A percentile compares a stretch with the other conserved stretches of the same genome.
phyloP scores from a whole-genome alignment of 208 protist species.

The Blechomonas ayalai region DNA sequence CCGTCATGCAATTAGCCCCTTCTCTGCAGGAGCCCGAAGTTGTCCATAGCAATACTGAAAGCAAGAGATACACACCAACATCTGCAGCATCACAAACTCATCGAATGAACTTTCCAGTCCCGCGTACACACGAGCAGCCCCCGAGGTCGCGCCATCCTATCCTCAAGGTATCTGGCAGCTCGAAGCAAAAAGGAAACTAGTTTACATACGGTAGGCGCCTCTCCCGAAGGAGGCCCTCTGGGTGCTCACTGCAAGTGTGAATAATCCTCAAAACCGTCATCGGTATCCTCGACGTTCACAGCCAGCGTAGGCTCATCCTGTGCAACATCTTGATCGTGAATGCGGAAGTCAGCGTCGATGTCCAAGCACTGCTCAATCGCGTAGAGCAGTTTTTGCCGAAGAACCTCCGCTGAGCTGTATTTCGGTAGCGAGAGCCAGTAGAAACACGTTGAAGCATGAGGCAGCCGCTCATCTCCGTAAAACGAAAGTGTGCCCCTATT shows the following conservation, averaged over 20 bases:
- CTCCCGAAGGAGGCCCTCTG: no score
- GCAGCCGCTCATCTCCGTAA: conserved; percentile 77
- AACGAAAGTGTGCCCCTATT: neutral
- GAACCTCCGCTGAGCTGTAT: conserved; percentile 84
- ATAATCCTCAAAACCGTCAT: conserved; percentile 88
- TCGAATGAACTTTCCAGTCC: no score
- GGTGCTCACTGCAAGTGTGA: conserved; percentile 58
- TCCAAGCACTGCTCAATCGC: conserved; percentile 93
- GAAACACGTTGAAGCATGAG: conserved; percentile 94
- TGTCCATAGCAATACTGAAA: no score
- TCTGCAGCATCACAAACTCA: no score
- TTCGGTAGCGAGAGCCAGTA: conserved; percentile 91
- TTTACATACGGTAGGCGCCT: neutral
- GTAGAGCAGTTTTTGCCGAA: conserved; percentile 91
- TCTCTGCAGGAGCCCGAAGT: no score
- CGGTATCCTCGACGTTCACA: conserved; percentile 47
- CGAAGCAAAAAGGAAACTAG: conserved; percentile 1
- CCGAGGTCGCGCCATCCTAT: no score
- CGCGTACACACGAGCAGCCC: no score
- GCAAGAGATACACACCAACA: no score
- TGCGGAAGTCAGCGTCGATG: conserved; percentile 93
- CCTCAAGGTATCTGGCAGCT: no score
- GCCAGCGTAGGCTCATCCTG: conserved; percentile 43
- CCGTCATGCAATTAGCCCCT: no score
- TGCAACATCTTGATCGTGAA: conserved; percentile 49